These are phyloP conservation scores for Ophiocordyceps camponoti-rufipedis DNA, from an alignment of 2,329 filamentous ascomycete genomes.

Conservation along the genomic window DNA sequence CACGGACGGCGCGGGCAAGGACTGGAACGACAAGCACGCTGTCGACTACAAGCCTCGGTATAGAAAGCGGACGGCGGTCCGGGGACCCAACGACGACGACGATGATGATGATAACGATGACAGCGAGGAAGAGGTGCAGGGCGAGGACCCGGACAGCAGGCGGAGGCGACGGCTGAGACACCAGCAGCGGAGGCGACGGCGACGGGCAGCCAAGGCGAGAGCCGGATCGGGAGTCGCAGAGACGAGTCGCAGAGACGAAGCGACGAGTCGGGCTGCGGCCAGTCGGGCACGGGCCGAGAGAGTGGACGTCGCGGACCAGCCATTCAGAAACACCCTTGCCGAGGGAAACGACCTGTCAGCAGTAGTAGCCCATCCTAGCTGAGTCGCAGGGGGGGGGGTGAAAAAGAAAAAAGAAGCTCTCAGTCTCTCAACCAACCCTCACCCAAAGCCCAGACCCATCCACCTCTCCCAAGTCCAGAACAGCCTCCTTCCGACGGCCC, in stretches of 20 bases:
- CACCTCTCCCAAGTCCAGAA: no score
- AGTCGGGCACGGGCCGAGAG: neutral
- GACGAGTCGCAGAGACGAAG: neutral
- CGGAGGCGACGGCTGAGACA: constrained; percentile 3
- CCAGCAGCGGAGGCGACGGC: neutral
- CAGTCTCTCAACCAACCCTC: no score
- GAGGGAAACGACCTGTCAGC: no score
- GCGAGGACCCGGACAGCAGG: constrained; percentile 4
- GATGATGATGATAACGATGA: constrained; percentile 5
- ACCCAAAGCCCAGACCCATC: no score
- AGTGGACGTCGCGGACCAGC: no score
- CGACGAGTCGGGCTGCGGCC: neutral
- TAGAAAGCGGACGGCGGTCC: constrained; percentile 4
- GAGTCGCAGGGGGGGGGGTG: no score
- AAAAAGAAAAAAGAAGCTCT: no score
- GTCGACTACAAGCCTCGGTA: constrained; percentile 19
- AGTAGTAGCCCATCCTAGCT: no score
- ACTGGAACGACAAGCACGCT: constrained; percentile 21
- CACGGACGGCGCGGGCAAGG: constrained; percentile 21
- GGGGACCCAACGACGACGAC: constrained; percentile 3
- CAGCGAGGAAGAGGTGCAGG: constrained; percentile 5
- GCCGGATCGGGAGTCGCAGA: neutral
- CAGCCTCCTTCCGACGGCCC: no score
- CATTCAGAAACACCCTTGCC: no score
- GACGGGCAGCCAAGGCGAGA: neutral